Base-by-base conservation (phyloP, 345 rosid genomes). In the Arabidopsis thaliana region DNA sequence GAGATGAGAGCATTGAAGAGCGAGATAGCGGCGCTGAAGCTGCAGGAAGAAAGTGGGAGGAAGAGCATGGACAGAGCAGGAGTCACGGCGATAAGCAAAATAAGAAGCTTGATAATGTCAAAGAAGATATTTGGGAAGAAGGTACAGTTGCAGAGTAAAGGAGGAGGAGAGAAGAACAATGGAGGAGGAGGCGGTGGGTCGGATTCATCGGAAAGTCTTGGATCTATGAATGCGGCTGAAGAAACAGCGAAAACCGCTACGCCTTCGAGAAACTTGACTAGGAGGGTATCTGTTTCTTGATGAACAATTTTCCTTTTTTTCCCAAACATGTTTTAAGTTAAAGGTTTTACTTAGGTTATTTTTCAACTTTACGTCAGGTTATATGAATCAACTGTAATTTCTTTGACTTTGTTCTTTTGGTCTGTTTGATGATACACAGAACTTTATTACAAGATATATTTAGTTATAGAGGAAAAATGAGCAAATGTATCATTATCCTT, bases 271-370 rank as follows among this genome's bases (percentile, higher is more conserved):
- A 87, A 86, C 61, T 78, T 66, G 51, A 46, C 67, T 30, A 80
- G 89, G 81, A 88, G 93, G 80, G 73, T 82, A 49, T 90, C 93
- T 24, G 96, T 90, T 57, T 92, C 97, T 51, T 87, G 82, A 82
- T 65, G 76, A 28, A 28, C 32, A 28, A 28, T 28, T 28, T 28
- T 2, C 0, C 20, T 16, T 28, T 28, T 28, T 30, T 16, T 68
- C 16, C 22, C 41, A 48, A 28, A 66, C 6, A 28, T 57, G 42
- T 24, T 65, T 74, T 38, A 2, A 5, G 14, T 13, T 1, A 58
- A 28, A 61, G 51, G 13, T n/a, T 58, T 68, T 76, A 61, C 59
- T 37, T 61, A 69, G 36, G 66, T 61, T 41, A 41, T 7, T 61
- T 24, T 61, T 41, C 49, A 40, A 24, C 10, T 7, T 41, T 16